Percentiles rank a stretch among this genome's conserved stretches.
Conservation (phyloP, 352 stramenopile genomes). For the Albugo laibachii region DNA sequence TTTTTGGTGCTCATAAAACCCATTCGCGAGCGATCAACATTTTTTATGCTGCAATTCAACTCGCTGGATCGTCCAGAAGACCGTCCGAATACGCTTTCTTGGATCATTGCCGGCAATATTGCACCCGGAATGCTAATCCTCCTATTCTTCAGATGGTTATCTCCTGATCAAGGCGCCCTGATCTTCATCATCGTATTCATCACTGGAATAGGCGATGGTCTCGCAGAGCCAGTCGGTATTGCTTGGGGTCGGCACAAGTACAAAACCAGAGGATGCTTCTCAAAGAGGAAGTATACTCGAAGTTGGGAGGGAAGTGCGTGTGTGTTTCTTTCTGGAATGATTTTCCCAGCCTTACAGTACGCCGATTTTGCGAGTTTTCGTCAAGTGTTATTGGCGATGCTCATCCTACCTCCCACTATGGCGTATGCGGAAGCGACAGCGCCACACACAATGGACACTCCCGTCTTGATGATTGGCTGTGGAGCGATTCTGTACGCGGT, state of each 20-base stretch:
- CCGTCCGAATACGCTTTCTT: constrained; percentile 51
- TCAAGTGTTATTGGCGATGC: constrained; percentile 63
- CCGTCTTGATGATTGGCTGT: constrained; percentile 65
- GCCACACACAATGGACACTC: constrained; percentile 74
- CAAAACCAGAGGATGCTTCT: constrained; percentile 27
- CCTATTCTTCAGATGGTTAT: constrained; percentile 76
- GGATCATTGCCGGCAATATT: constrained; percentile 65
- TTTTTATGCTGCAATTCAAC: constrained; percentile 82
- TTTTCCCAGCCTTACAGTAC: constrained; percentile 74
- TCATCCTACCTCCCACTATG: constrained; percentile 57
- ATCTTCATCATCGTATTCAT: constrained; percentile 74
- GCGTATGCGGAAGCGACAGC: constrained; percentile 71
- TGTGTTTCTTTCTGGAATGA: constrained; percentile 53
- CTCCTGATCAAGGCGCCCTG: constrained; percentile 37
- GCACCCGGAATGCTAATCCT: constrained; percentile 64
- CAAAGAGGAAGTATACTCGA: constrained; percentile 35
- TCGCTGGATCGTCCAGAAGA: constrained; percentile 68
- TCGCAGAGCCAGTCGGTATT: constrained; percentile 34
- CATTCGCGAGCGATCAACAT: constrained; percentile 49
- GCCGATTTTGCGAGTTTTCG: constrained; percentile 39
- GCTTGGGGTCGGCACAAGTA: constrained; percentile 47
- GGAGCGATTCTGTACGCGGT: constrained; percentile 62
- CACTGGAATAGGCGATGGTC: constrained; percentile 28
- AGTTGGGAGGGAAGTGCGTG: constrained; percentile 30
- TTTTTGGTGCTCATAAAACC: constrained; percentile 74